These are phyloP conservation scores for Ascoidea asiatica DNA, from an alignment of 805 yeast species.

Conservation along the genomic window DNA sequence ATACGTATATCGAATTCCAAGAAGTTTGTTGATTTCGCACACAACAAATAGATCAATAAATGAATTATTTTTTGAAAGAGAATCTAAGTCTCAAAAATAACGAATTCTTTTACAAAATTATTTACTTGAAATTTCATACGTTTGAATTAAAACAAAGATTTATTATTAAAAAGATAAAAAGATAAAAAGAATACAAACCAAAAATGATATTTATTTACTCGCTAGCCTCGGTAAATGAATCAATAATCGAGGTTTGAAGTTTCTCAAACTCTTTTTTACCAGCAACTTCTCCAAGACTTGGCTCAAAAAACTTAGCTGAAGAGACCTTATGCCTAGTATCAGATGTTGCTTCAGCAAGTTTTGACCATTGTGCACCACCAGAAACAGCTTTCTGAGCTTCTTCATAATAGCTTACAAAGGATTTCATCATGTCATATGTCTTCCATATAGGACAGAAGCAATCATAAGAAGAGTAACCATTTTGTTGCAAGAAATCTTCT, in stretches of 20 bases:
- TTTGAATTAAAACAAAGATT: too few relatives aligned
- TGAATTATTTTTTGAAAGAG: too few relatives aligned
- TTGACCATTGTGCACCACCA: slow-evolving; percentile 89
- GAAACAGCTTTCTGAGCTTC: slow-evolving; percentile 97
- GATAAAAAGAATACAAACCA: too few relatives aligned
- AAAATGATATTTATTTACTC: slow-evolving; percentile 33
- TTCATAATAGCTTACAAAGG: slow-evolving; percentile 80
- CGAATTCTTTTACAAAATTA: too few relatives aligned
- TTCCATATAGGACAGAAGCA: slow-evolving; percentile 99
- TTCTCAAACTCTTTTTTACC: slow-evolving; percentile 66
- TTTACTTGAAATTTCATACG: too few relatives aligned
- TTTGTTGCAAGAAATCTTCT: slow-evolving; percentile 98
- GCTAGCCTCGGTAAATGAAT: slow-evolving; percentile 89
- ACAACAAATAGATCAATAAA: too few relatives aligned
- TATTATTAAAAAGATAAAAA: too few relatives aligned
- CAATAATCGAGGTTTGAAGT: slow-evolving; percentile 62
- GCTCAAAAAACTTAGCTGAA: slow-evolving; percentile 92
- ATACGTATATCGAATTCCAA: too few relatives aligned
- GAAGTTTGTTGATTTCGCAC: too few relatives aligned
- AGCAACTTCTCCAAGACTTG: slow-evolving; percentile 77
- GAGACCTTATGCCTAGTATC: slow-evolving; percentile 92
- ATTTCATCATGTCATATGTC: slow-evolving; percentile 96
- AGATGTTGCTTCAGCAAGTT: slow-evolving; percentile 74
- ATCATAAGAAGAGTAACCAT: slow-evolving; percentile 96
- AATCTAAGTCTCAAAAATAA: too few relatives aligned